phyloP scores from a whole-genome alignment of 2,329 filamentous ascomycete species.

The Ophiognomonia clavigignenti-juglandacearum region DNA sequence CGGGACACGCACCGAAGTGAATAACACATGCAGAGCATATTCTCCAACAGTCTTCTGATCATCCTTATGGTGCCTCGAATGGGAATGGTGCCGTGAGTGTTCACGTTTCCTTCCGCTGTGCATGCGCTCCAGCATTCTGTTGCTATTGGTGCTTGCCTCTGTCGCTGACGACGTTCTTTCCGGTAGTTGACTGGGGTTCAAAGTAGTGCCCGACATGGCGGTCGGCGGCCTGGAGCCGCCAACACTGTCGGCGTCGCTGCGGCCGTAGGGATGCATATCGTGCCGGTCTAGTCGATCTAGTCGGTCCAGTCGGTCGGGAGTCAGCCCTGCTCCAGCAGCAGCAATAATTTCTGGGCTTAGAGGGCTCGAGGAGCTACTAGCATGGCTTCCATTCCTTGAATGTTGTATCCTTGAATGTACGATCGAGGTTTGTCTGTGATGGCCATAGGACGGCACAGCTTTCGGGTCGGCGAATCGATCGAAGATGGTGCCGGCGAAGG shows the following conservation, averaged over 20 bases:
- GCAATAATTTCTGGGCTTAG: constrained; percentile 84
- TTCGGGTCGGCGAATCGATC: constrained; percentile 55
- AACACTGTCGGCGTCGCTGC: constrained; percentile 40
- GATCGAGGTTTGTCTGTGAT: constrained; percentile 95
- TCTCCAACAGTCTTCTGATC: constrained; percentile 94
- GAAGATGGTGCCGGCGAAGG: constrained; percentile 35
- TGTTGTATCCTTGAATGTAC: constrained; percentile 89
- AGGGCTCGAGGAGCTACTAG: constrained; percentile 75
- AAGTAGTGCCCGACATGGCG: constrained; percentile 38
- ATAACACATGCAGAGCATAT: constrained; percentile 93
- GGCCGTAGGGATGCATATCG: constrained; percentile 44
- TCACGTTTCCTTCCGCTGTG: constrained; percentile 66
- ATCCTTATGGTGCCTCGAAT: constrained; percentile 66
- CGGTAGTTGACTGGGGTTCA: constrained; percentile 21
- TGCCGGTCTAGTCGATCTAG: too few species aligned
- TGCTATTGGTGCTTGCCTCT: constrained; percentile 40
- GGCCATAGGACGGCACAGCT: constrained; percentile 58
- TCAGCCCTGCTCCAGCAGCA: constrained; percentile 53
- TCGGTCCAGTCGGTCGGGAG: constrained; percentile 38
- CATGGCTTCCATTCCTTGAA: constrained; percentile 80
- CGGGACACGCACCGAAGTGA: constrained; percentile 67
- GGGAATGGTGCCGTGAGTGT: constrained; percentile 69
- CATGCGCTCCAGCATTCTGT: constrained; percentile 54
- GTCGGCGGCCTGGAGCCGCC: constrained; percentile 39
- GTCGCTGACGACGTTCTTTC: constrained; percentile 44